Conservation (phyloP, 176 grass and related monocot species). For the Hyparrhenia diplandra region DNA sequence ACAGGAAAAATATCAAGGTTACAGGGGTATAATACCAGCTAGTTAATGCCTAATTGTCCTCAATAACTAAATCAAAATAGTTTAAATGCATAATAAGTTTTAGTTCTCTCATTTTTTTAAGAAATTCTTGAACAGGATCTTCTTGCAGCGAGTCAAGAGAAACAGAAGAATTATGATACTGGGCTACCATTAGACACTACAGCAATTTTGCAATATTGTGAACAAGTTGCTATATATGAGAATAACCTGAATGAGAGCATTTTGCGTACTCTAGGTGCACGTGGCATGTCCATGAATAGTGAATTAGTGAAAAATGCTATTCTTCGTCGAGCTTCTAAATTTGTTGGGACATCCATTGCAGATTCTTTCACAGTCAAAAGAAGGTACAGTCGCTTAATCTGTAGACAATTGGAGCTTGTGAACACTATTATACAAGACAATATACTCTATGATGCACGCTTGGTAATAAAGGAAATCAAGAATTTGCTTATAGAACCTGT, state of each 20-base stretch:
- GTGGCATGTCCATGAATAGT: slow-evolving; percentile 97
- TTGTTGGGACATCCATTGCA: slow-evolving; percentile 86
- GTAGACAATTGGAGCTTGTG: slow-evolving; percentile 34
- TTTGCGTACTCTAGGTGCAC: slow-evolving; percentile 86
- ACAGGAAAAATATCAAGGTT: too few species aligned
- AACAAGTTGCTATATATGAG: slow-evolving; percentile 9
- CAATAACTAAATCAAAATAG: not conserved
- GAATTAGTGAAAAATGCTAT: slow-evolving; percentile 99
- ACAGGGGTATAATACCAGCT: too few species aligned
- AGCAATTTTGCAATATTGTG: not conserved
- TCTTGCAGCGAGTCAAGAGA: not conserved
- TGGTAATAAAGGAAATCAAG: slow-evolving; percentile 4
- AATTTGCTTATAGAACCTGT: slow-evolving; percentile 48
- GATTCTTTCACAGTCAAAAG: slow-evolving; percentile 98
- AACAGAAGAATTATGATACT: not conserved
- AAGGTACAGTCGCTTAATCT: slow-evolving; percentile 86
- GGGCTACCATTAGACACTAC: slow-evolving; percentile 10
- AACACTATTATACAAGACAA: slow-evolving; percentile 5
- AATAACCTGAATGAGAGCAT: slow-evolving; percentile 98
- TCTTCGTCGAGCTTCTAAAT: slow-evolving; percentile 92
- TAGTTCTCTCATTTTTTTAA: not conserved
- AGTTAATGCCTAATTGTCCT: too few species aligned
- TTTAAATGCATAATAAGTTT: not conserved
- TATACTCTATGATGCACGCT: not conserved
- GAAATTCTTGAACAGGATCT: not conserved